Base-by-base conservation (phyloP, 352 stramenopile genomes). In the Plasmopara viticola region DNA sequence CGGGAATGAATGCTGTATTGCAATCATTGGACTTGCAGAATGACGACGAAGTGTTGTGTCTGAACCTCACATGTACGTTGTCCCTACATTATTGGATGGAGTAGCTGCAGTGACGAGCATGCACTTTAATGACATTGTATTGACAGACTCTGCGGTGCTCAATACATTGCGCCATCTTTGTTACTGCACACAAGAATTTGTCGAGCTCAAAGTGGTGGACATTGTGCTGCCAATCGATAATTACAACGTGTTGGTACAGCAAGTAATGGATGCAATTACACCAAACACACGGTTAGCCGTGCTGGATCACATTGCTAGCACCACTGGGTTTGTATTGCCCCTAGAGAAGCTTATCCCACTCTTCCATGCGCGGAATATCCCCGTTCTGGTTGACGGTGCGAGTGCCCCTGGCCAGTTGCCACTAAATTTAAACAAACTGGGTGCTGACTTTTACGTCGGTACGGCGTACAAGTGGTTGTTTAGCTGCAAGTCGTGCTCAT, bases 391-490 rank as follows among this genome's bases (percentile, higher is more conserved):
- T 8, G 83, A 94, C 45, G 83, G 83, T 12, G 83, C 83, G 8
- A 90, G 82, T 35, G 80, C 79, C 0, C 79, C 81, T 0, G 83
- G 83, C 10, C 83, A 94, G 44, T 51, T 94, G 2, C 66, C 73
- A 17, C 66, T 94, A 18, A 82, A 90, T 46, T 44, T 94, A 31
- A 74, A 74, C 39, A 58, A 76, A 45, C 64, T 91, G 5, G 62
- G 70, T 20, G 78, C 78, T 1, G 83, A 94, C 55, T 94, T 91
- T 48, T 94, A 94, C 63, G 83, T 94, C 0, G 83, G 83, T 38
- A 90, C 66, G 18, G 72, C 70, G 18, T 90, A 90, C 71, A 93
- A 93, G 55, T 93, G 83, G 83, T 70, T 94, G 9, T 90, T 91
- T 51, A 78, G 77, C 9, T 91, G 80, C 65, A 94, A 94, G 64